These are phyloP conservation scores for Exophiala xenobiotica DNA, from an alignment of 2,329 filamentous ascomycete species.

Conservation along the genomic window DNA sequence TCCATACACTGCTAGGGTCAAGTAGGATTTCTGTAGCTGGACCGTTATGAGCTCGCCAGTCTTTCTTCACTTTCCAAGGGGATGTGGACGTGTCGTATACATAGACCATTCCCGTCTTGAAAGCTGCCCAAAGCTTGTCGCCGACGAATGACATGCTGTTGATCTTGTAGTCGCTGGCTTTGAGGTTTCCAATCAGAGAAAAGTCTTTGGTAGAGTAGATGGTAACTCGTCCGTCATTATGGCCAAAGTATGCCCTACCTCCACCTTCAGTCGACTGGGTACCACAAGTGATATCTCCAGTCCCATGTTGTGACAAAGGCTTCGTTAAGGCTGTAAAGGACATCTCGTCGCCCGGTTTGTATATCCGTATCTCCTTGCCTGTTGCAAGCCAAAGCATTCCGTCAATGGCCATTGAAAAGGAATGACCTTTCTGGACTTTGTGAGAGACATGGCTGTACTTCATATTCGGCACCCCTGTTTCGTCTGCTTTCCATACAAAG, in stretches of 20 bases:
- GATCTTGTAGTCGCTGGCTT: constrained; percentile 91
- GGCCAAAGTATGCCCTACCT: constrained; percentile 83
- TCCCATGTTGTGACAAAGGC: constrained; percentile 68
- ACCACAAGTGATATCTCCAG: constrained; percentile 85
- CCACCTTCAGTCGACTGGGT: constrained; percentile 71
- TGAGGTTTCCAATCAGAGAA: constrained; percentile 74
- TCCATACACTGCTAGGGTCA: constrained; percentile 81
- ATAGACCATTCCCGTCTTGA: constrained; percentile 89
- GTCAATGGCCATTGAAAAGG: constrained; percentile 83
- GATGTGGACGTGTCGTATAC: constrained; percentile 80
- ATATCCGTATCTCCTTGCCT: constrained; percentile 84
- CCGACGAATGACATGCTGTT: constrained; percentile 81
- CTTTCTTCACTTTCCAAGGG: constrained; percentile 91
- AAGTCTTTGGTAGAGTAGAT: constrained; percentile 82
- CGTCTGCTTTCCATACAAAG: constrained; percentile 80
- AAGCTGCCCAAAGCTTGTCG: constrained; percentile 84
- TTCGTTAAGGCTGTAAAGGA: constrained; percentile 57
- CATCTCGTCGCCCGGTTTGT: constrained; percentile 68
- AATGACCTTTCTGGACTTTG: constrained; percentile 76
- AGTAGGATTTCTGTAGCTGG: constrained; percentile 75
- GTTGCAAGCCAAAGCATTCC: constrained; percentile 83
- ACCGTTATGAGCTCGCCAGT: constrained; percentile 88
- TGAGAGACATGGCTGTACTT: constrained; percentile 73
- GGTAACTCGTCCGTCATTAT: constrained; percentile 89
- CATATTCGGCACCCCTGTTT: constrained; percentile 70